Evolutionary conservation across 257 asterid genomes (phyloP), one percentile per base, ranked within the genome.

Genomic region (Solanum paucissectum): DNA sequence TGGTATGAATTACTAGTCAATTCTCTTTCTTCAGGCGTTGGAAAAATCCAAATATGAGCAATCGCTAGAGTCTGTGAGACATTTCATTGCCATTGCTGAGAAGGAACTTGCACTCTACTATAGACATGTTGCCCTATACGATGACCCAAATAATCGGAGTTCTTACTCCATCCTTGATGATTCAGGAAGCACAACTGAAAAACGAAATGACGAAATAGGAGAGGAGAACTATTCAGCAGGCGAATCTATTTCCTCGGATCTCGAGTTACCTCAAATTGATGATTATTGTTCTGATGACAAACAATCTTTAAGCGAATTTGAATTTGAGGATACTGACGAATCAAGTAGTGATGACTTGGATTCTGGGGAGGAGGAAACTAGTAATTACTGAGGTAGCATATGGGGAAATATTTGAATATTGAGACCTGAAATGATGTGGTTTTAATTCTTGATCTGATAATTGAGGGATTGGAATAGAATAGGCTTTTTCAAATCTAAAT

Each of bases 41-140:
- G 97, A 94, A 88, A 96, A 95, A 90, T 94, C 98, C 36, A 96
- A 94, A 87, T 94, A 94, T n/a, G 98, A 95, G 90, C 99, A 96
- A 58, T 96, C 99, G 4, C 95, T 96, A 1, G 98, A 95, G 86
- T 95, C 98, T 38, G 98, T 94, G 87, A 92, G 96, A 75, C 95
- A 92, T 73, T 95, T 96, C 90, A 96, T 94, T 91, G 95, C 94
- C 85, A 93, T 94, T 73, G 92, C 96, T 18, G 98, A 20, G 64
- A 55, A 94, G 94, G 98, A 96, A 89, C 94, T 96, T 25, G 99
- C 95, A 74, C 89, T 95, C 21, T 96, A 95, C 86, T 93, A 92
- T 88, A 93, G 99, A 83, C 98, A 95, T 72, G 94, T 94, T 88
- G 98, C 98, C 37, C 95, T 95, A 12, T 94, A 94, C 38, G 98